Evolutionary conservation across 2,329 filamentous ascomycete genomes (phyloP).

Genomic region (Pestalotiopsis sp.): DNA sequence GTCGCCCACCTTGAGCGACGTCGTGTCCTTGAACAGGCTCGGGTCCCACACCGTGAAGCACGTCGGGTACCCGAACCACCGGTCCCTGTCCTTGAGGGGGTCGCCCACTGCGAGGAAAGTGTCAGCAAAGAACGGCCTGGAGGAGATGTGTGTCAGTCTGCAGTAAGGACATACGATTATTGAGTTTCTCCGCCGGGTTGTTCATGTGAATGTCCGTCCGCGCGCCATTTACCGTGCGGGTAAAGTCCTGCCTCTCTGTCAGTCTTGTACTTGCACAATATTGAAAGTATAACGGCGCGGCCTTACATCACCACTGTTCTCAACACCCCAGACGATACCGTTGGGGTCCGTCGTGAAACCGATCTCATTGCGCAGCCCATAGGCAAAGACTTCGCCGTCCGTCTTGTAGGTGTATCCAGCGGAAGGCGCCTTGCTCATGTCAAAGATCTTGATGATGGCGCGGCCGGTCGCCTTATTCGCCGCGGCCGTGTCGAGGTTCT

Average conservation of each 20-base stretch:
- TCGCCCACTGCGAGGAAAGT: constrained; percentile 48
- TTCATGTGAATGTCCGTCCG: constrained; percentile 55
- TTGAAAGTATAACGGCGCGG: constrained; percentile 39
- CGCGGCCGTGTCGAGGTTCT: constrained; percentile 56
- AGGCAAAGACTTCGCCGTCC: constrained; percentile 43
- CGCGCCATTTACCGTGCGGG: constrained; percentile 43
- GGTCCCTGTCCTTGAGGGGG: constrained; percentile 47
- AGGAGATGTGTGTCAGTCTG: neutral
- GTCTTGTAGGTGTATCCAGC: constrained; percentile 43
- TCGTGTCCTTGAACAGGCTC: constrained; percentile 34
- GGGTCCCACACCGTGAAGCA: constrained; percentile 43
- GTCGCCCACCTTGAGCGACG: constrained; percentile 34
- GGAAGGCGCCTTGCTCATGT: constrained; percentile 24
- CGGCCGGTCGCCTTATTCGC: constrained; percentile 49
- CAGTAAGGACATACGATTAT: constrained; percentile 43
- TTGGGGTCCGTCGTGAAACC: constrained; percentile 45
- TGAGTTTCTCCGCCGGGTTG: constrained; percentile 68
- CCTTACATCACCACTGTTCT: constrained; percentile 62
- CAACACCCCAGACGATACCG: constrained; percentile 53
- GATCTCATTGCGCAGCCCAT: constrained; percentile 67
- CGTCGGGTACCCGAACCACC: constrained; percentile 65
- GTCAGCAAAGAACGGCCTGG: constrained; percentile 25
- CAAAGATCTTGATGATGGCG: constrained; percentile 57
- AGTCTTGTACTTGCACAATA: constrained; percentile 38
- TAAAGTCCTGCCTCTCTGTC: constrained; percentile 40